Evolutionary conservation across 352 stramenopile species (phyloP), one percentile per base, ranked within the genome.

Genomic region (Pythium angustatum): DNA sequence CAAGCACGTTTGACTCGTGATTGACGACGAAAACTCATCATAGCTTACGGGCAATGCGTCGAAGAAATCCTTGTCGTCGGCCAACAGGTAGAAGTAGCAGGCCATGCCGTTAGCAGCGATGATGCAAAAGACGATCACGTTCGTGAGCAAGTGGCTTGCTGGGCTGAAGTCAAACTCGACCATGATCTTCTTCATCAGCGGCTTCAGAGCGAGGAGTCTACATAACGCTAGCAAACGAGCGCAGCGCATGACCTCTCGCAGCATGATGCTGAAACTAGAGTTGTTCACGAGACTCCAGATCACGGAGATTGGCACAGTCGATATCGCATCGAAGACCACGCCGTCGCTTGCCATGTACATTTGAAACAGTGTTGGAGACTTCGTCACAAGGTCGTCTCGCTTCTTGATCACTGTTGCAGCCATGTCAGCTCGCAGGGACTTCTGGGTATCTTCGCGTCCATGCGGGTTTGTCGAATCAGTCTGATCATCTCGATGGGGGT

Each of bases 51-150:
- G 81, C 19, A 89, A 52, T 0, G 78, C 79, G 21, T 76, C 78
- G 12, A 75, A 67, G 28, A 87, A 91, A 0, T 58, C 73, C 2
- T 74, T 66, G 21, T 73, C 59, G 48, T 91, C 83, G 5, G 68
- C 76, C 17, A 83, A 58, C 5, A 86, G 53, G 49, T 85, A 91
- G 58, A 88, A 91, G 19, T 85, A 58, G 31, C 80, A 87, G 3
- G 73, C 83, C n/a, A 76, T 76, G 7, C 68, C 56, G 27, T 90
- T 77, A n/a, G 72, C 65, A 3, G 72, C 62, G 9, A 76, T 53
- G 9, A 70, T 31, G 21, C 74, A 85, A 47, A 86, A 73, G 2
- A 84, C 40, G 3, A 86, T 54, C 8, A 87, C 76, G 45, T 85
- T 79, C 14, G 74, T 63, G 4, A 90, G 58, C 47, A 90, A 47